A percentile compares a stretch with the other conserved stretches of the same genome.
These are phyloP conservation scores for Oryza glumipatula DNA, from an alignment of 176 grass and related monocot genomes.

Conservation along the genomic window DNA sequence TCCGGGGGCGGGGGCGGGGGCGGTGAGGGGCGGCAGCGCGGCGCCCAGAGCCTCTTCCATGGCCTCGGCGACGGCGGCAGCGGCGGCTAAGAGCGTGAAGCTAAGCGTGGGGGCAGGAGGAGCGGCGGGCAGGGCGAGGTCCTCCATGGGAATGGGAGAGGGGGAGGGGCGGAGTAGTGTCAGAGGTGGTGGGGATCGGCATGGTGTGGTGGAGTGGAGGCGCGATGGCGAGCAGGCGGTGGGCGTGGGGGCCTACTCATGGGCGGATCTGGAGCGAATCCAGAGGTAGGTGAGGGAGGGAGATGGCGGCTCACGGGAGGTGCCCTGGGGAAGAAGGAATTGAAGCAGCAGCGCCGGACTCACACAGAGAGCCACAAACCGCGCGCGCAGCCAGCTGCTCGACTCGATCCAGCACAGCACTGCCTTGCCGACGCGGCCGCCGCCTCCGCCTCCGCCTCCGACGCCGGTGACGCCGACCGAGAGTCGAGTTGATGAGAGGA, in stretches of 20 bases:
- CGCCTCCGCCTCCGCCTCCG: too few species aligned
- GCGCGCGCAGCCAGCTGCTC: too few species aligned
- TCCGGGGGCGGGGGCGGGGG: not conserved
- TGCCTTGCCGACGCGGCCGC: not conserved
- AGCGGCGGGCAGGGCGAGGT: not conserved
- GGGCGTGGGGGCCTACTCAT: constrained; percentile 25
- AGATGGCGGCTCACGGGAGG: constrained; percentile 39
- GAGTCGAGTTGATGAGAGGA: not conserved
- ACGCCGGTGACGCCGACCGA: not conserved
- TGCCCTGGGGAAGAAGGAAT: constrained; percentile 29
- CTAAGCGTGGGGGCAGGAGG: constrained; percentile 6
- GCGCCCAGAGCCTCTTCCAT: constrained; percentile 29
- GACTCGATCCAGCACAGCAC: too few species aligned
- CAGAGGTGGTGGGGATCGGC: not conserved
- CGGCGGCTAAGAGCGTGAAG: constrained; percentile 29
- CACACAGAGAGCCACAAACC: not conserved
- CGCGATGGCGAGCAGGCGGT: not conserved
- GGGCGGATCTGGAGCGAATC: constrained; percentile 31
- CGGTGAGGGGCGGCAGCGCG: constrained; percentile 19
- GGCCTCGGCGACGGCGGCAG: constrained; percentile 10
- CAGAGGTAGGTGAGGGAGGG: constrained; percentile 40
- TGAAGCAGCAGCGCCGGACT: not conserved
- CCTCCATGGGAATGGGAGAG: not conserved
- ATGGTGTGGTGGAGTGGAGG: not conserved
- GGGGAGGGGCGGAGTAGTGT: too few species aligned